A percentile compares a stretch with the other conserved stretches of the same genome.
phyloP scores from a whole-genome alignment of 192 early-diverging fungal species.

The Coemansia sp. region DNA sequence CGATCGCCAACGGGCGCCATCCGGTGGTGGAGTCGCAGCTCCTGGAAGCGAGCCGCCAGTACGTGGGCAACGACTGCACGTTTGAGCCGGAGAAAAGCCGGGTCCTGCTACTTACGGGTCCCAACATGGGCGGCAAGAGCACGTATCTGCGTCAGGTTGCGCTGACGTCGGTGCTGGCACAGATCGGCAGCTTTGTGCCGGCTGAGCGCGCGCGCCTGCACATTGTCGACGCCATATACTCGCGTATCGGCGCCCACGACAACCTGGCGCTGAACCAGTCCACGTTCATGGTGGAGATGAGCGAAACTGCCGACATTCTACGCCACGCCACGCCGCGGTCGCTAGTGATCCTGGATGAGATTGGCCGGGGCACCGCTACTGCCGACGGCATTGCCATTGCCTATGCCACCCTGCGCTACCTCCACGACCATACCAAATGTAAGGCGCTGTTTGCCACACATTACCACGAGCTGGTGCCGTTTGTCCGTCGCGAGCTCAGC shows the following conservation, averaged over 20 bases:
- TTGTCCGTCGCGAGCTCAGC: conserved; percentile 26
- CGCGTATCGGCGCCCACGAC: conserved; percentile 71
- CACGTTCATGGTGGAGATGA: conserved; percentile 88
- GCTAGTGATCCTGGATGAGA: conserved; percentile 88
- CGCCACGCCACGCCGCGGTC: conserved; percentile 57
- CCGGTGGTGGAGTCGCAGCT: conserved; percentile 57
- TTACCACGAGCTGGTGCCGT: conserved; percentile 64
- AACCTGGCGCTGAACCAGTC: conserved; percentile 61
- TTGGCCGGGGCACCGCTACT: conserved; percentile 63
- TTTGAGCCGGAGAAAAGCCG: conserved; percentile 17
- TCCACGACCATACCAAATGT: conserved; percentile 54
- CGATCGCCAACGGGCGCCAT: conserved; percentile 51
- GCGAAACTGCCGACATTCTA: conserved; percentile 77
- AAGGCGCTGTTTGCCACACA: conserved; percentile 73
- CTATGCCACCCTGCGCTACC: conserved; percentile 57
- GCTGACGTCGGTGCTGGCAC: conserved; percentile 71
- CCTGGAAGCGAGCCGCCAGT: conserved; percentile 45
- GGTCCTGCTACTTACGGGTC: conserved; percentile 69
- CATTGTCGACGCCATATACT: conserved; percentile 64
- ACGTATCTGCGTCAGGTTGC: conserved; percentile 82
- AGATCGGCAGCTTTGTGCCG: conserved; percentile 79
- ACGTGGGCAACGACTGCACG: conserved; percentile 53
- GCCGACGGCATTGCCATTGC: conserved; percentile 67
- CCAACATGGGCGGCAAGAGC: conserved; percentile 89
- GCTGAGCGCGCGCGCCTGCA: conserved; percentile 71